A percentile compares a stretch with the other conserved stretches of the same genome.
Conservation (phyloP, 192 early-diverging fungal species). For the Coemansia asiatica region DNA sequence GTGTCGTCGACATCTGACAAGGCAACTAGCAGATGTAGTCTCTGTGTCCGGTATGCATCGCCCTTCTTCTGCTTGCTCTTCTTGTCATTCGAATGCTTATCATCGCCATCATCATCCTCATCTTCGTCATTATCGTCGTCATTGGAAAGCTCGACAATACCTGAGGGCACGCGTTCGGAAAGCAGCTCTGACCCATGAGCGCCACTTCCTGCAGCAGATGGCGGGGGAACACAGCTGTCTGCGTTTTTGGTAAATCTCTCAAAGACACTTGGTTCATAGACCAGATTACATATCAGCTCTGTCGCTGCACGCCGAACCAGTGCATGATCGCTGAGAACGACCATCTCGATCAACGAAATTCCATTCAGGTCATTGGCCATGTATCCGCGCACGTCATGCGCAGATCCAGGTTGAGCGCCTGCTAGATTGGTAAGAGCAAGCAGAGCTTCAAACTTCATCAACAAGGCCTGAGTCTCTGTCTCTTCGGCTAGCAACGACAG, state of each 20-base stretch:
- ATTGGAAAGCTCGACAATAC: constrained; percentile 35
- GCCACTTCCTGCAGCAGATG: not conserved
- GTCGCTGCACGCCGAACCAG: constrained; percentile 86
- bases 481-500: constrained; percentile 51
- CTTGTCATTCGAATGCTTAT: not conserved
- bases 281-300: constrained; percentile 92
- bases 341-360: constrained; percentile 69
- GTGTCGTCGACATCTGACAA: constrained; percentile 86
- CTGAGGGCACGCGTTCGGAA: constrained; percentile 11
- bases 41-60: constrained; percentile 51
- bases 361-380: constrained; percentile 64
- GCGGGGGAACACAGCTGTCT: constrained; percentile 17
- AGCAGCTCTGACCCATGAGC: not conserved
- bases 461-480: constrained; percentile 52
- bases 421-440: constrained; percentile 94
- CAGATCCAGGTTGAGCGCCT: constrained; percentile 54
- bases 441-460: constrained; percentile 85
- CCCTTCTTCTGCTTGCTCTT: constrained; percentile 11
- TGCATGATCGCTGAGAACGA: constrained; percentile 77
- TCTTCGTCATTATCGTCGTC: constrained; percentile 17
- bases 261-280: constrained; percentile 79
- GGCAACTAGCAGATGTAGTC: constrained; percentile 78
- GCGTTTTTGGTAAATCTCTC: constrained; percentile 62
- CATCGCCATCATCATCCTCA: not conserved
- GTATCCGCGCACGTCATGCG: constrained; percentile 64